These are phyloP conservation scores for Venturia nashicola DNA, from an alignment of 2,329 filamentous ascomycete genomes.

Conservation along the genomic window DNA sequence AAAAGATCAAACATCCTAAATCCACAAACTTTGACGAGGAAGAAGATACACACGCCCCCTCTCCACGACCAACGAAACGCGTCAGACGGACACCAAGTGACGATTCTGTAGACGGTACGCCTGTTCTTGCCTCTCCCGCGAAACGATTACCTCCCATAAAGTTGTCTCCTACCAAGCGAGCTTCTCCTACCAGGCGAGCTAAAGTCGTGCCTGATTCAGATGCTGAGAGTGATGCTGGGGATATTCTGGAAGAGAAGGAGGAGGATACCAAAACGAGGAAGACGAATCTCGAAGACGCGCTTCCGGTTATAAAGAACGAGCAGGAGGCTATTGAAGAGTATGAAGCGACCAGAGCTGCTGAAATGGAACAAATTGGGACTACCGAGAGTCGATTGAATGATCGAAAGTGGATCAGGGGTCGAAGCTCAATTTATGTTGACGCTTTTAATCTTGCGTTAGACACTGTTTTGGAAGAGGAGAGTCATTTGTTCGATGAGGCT, in stretches of 20 bases:
- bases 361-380: slow-evolving; percentile 14
- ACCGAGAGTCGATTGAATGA: slow-evolving; percentile 41
- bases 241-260: slow-evolving; percentile 13
- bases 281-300: slow-evolving; percentile 47
- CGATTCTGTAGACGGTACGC: slow-evolving; percentile 12
- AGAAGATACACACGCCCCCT: slow-evolving; percentile 15
- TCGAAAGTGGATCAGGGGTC: slow-evolving; percentile 58
- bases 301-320: slow-evolving; percentile 56
- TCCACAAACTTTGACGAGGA: slow-evolving; percentile 30
- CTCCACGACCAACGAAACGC: slow-evolving; percentile 28
- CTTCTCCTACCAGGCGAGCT: slow-evolving; percentile 15
- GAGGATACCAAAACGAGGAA: slow-evolving; percentile 14
- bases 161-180: slow-evolving; percentile 14
- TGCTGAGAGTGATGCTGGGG: slow-evolving; percentile 24
- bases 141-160: slow-evolving; percentile 14
- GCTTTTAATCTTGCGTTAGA: slow-evolving; percentile 89
- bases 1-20: slow-evolving; percentile 29
- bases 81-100: slow-evolving; percentile 22
- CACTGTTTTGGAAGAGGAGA: slow-evolving; percentile 80
- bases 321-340: slow-evolving; percentile 69
- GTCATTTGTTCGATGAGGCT: slow-evolving; percentile 70
- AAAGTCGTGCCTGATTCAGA: slow-evolving; percentile 28
- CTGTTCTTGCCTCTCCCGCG: neutral
- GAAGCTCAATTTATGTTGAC: slow-evolving; percentile 90
- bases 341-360: slow-evolving; percentile 52